Evolutionary conservation across 805 yeast species (phyloP), one percentile per base, ranked within the genome.

Genomic region (Metschnikowia anglica): DNA sequence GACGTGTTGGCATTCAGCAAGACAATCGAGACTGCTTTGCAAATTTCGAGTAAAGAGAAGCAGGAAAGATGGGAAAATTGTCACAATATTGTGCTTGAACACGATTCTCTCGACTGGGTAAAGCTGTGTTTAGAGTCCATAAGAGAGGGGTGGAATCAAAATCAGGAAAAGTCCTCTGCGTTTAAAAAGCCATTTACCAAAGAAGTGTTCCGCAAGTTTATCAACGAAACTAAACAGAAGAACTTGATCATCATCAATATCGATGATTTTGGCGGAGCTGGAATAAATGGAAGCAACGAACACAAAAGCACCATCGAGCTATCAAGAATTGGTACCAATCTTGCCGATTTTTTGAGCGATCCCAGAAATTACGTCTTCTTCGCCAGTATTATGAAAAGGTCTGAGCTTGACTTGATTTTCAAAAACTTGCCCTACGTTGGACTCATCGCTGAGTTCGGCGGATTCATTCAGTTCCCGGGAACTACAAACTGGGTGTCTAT

Each of bases 371-470:
- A 74, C 34, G 89, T 91, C 2, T 90, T 83, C 57, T 73, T 90
- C 3, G 72, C 85, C 42, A 81, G 89, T 49, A 77, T 79, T 34
- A 75, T 81, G 55, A 81, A 80, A 39, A 73, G 84, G 46, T 62
- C 72, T 1, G 86, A 82, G 31, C 65, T 90, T 56, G 86, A 84
- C 47, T 72, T 86, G 41, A 65, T 80, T 40, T 89, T 83, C 65
- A 72, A 83, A 15, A 75, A 88, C 51, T 74, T 80, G 3, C 79
- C 84, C 1, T 78, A 79, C 30, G 56, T 90, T 23, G 97, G 97
- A 0, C 68, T 91, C 39, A 81, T 91, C 49, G 95, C 97, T 1
- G 98, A 90, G 62, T 83, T 84, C 58, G 98, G 98, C 27, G 95
- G 88, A 0, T 88, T 77, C 55, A 73, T 91, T 25, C 81, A 77